A percentile compares a stretch with the other conserved stretches of the same genome.
phyloP scores from a whole-genome alignment of 768 basidiomycete genomes.

The Lactifluus hygrophoroides region DNA sequence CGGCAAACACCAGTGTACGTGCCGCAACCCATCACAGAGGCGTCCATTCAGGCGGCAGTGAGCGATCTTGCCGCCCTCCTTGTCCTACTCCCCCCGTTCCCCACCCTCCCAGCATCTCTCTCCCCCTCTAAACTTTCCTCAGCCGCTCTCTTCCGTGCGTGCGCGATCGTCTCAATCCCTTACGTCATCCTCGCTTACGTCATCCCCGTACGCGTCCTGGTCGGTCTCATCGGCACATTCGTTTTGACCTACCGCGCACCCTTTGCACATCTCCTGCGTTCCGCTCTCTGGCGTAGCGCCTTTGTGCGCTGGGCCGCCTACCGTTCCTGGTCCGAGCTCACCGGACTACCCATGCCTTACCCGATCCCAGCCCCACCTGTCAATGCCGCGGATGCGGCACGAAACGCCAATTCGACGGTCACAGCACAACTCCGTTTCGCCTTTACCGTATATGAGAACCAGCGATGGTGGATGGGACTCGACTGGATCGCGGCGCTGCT shows the following conservation, averaged over 20 bases:
- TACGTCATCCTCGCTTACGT: constrained; percentile 59
- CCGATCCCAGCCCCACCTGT: constrained; percentile 27
- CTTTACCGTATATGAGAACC: constrained; percentile 90
- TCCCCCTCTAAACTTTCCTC: constrained; percentile 27
- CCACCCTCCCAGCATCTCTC: constrained; percentile 25
- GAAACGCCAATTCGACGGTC: background rate
- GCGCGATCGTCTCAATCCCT: constrained; percentile 49
- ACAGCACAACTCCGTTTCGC: constrained; percentile 50
- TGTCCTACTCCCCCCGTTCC: constrained; percentile 41
- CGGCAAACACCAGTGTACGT: constrained; percentile 12
- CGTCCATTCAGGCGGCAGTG: constrained; percentile 43
- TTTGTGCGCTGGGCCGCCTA: constrained; percentile 60
- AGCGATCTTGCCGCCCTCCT: constrained; percentile 61
- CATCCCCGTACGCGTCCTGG: constrained; percentile 51
- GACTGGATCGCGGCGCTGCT: constrained; percentile 94
- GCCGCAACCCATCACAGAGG: constrained; percentile 42
- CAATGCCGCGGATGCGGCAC: constrained; percentile 20
- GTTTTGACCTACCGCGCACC: constrained; percentile 58
- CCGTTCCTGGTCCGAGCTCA: constrained; percentile 40
- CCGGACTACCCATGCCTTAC: constrained; percentile 45
- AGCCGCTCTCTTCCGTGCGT: constrained; percentile 42
- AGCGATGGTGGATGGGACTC: constrained; percentile 96
- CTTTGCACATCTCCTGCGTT: constrained; percentile 49
- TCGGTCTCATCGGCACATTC: constrained; percentile 51
- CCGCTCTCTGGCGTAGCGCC: constrained; percentile 53